Base-by-base conservation (phyloP, 1,139 yeast species). In the Diutina ranongensis region DNA sequence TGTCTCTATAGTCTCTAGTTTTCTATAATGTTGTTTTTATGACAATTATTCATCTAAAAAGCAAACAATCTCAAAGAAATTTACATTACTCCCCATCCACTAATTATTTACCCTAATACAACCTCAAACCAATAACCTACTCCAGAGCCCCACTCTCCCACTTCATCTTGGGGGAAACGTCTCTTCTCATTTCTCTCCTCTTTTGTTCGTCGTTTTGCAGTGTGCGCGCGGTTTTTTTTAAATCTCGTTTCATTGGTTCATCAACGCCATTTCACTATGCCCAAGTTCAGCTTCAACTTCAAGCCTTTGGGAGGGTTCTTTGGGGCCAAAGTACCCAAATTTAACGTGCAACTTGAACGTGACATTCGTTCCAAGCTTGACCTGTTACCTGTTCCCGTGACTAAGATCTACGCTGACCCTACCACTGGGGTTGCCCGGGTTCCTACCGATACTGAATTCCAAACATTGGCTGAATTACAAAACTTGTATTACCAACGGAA, bases 381-480 rank as follows among this genome's bases (percentile, higher is more conserved):
- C 56, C 57, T 71, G 27, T 68, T 80, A 50, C 76, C 82, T 20
- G 34, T 31, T 9, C 68, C 78, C 13, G 73, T 77, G 34, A 72
- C 79, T 51, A 73, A 72, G 55, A 65, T 83, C 53, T 85, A 80
- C 62, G 77, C 82, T 57, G 82, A 82, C 61, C 76, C 84, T 46
- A 94, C 85, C 58, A 22, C 22, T 22, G 95, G 95, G 7, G 69
- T 88, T 13, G 78, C 83, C 46, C 72, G 89, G 56, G 77, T 72
- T 28, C 92, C 92, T 44, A 64, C 74, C 31, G 94, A 85, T 55
- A 66, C 67, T 45, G 94, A 85, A 63, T 74, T 86, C 58, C 78
- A 83, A 63, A 77, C 78, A 38, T 78, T 85, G 47, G 88, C 94
- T 25, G 83, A 76, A 52, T 72, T 86, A 56, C 84, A 83, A 52